Evolutionary conservation across 2,329 filamentous ascomycete species (phyloP).

Genomic region (Ambrosiella xylebori): DNA sequence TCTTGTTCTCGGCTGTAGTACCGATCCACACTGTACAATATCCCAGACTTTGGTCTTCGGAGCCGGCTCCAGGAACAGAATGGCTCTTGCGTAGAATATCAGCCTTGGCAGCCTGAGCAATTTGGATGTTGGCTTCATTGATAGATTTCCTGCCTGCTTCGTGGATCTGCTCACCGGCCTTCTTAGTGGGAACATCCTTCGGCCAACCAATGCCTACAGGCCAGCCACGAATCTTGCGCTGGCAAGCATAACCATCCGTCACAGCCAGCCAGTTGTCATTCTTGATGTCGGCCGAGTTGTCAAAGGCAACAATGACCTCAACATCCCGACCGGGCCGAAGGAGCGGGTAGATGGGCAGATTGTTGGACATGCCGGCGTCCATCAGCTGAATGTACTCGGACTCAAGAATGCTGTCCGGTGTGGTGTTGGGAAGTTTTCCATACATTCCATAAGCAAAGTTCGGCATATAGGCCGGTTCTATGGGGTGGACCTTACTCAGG

Average conservation of each 20-base stretch:
- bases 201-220: slow-evolving; percentile 93
- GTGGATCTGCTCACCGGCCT: slow-evolving; percentile 29
- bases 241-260: slow-evolving; percentile 78
- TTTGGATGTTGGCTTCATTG: slow-evolving; percentile 45
- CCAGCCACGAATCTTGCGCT: slow-evolving; percentile 87
- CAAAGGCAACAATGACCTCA: slow-evolving; percentile 82
- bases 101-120: slow-evolving; percentile 34
- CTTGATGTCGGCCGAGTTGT: slow-evolving; percentile 82
- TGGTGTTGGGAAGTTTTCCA: slow-evolving; percentile 53
- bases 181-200: slow-evolving; percentile 21
- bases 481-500: slow-evolving; percentile 80
- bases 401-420: slow-evolving; percentile 59
- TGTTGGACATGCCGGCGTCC: slow-evolving; percentile 98
- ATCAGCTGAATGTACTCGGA: slow-evolving; percentile 64
- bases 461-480: slow-evolving; percentile 77
- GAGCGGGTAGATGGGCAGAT: slow-evolving; percentile 86
- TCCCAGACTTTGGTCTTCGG: slow-evolving; percentile 41
- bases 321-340: slow-evolving; percentile 76
- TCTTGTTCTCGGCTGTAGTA: slow-evolving; percentile 54
- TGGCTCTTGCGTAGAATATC: slow-evolving; percentile 9
- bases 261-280: slow-evolving; percentile 94
- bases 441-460: slow-evolving; percentile 79
- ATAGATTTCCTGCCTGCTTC: slow-evolving; percentile 48
- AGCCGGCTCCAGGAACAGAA: not conserved
- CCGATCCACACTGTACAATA: slow-evolving; percentile 96